A percentile compares a stretch with the other conserved stretches of the same genome.
phyloP scores from a whole-genome alignment of 1,284 basidiomycete genomes.

The Agroathelia rolfsii region DNA sequence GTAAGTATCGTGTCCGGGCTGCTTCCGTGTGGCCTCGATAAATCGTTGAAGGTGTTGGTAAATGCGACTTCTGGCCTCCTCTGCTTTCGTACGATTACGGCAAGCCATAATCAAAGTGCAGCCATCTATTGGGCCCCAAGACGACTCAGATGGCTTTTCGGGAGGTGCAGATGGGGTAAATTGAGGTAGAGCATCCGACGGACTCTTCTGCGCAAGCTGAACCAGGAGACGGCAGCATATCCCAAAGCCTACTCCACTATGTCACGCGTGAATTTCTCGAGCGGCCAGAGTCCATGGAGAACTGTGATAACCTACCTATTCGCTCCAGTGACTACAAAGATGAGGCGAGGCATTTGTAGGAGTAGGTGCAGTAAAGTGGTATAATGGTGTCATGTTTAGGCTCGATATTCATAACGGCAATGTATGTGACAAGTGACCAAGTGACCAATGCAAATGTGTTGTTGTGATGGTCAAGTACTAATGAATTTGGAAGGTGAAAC shows the following conservation, averaged over 20 bases:
- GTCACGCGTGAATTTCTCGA: conserved; percentile 7
- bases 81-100: conserved; percentile 55
- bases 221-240: conserved; percentile 74
- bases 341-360: conserved; percentile 33
- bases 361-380: conserved; percentile 13
- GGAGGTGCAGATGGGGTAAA: conserved; percentile 17
- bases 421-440: no score
- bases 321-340: conserved; percentile 59
- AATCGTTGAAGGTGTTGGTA: conserved; percentile 44
- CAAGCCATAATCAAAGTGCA: conserved; percentile 81
- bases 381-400: conserved; percentile 2
- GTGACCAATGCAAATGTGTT: no score
- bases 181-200: conserved; percentile 40
- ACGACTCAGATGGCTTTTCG: conserved; percentile 7
- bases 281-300: background rate
- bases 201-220: conserved; percentile 47
- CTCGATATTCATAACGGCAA: no score
- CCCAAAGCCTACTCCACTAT: conserved; percentile 82
- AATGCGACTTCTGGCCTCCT: conserved; percentile 48
- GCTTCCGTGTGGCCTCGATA: conserved; percentile 25
- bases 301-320: conserved; percentile 39
- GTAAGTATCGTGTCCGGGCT: conserved; percentile 33
- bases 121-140: conserved; percentile 30
- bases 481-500: no score
- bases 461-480: no score